Evolutionary conservation across 129 eudicot species (phyloP), one percentile per base, ranked within the genome.

Genomic region (Chrysanthemum lavandulifolium): DNA sequence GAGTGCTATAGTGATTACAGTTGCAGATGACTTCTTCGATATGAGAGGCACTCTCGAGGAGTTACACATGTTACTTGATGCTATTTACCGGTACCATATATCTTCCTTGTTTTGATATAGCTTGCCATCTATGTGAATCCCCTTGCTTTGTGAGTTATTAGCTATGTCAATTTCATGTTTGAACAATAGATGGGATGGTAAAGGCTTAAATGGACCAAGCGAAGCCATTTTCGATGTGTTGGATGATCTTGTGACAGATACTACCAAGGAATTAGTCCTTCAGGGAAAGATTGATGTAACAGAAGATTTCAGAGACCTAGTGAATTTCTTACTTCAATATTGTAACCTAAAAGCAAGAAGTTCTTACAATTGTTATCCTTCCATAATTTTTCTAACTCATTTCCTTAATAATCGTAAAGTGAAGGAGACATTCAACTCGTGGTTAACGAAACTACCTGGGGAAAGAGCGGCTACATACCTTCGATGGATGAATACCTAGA

Each of bases 21-120:
- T 89, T 74, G 87, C 86, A 5, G 96, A 89, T 65, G 96, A 89
- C 57, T 89, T 84, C 65, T 89, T 77, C 31, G 96, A 89, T 71
- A 81, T 75, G 84, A 73, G 50, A 65, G 96, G 89, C 23, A 68
- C 86, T 52, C 65, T 84, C 2, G 52, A 57, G 18, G 89, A 89
- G 68, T 61, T 86, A 13, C 76, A 82, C 62, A 2, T 47, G 40
- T 75, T 89, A 77, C 78, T 73, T 4, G 80, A 84, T 18, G 90
- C 96, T 13, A 67, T 89, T 21, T 67, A 79, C 58, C 78, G 81
- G 96, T 86, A 62, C 19, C 54, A 19, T 52, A 5, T 54, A 5
- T 1, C 7, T 71, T 3, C 54, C 49, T 51, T 54, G 25, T 36
- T 72, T 47, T 25, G 48, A 10, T 27, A 21, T 55, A n/a, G 12